These are phyloP conservation scores for Candida cerambycidarum DNA, from an alignment of 805 yeast species.

Conservation along the genomic window DNA sequence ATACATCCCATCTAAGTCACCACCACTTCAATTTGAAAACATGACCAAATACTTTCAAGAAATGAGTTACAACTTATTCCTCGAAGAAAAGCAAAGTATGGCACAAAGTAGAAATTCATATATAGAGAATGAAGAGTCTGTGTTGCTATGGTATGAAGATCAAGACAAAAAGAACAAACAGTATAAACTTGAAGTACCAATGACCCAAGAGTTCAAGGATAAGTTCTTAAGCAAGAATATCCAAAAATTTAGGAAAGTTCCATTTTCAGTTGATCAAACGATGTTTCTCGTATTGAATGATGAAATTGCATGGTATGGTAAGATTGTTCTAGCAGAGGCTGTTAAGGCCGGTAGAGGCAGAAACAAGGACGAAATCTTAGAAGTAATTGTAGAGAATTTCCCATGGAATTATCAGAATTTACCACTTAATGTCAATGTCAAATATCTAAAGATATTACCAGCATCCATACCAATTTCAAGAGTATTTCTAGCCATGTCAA, in stretches of 20 bases:
- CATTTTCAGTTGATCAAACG: conserved; percentile 59
- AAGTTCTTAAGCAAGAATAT: conserved; percentile 50
- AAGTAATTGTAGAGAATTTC: conserved; percentile 51
- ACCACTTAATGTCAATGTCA: conserved; percentile 45
- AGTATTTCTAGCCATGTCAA: conserved; percentile 65
- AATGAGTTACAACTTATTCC: conserved; percentile 59
- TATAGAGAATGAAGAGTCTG: conserved; percentile 40
- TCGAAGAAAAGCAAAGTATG: conserved; percentile 52
- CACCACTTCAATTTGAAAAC: conserved; percentile 49
- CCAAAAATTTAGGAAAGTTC: conserved; percentile 53
- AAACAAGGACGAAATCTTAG: conserved; percentile 28
- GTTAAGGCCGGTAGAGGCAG: conserved; percentile 20
- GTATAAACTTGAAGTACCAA: conserved; percentile 42
- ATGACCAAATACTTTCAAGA: conserved; percentile 55
- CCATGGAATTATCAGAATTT: conserved; percentile 57
- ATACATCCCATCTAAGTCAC: conserved; percentile 34
- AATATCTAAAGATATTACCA: conserved; percentile 48
- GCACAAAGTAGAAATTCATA: conserved; percentile 37
- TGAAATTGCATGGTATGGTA: conserved; percentile 59
- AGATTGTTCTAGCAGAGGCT: conserved; percentile 41
- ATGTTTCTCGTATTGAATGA: conserved; percentile 53
- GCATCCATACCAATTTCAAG: conserved; percentile 63
- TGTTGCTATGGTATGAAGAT: conserved; percentile 51
- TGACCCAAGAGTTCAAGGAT: conserved; percentile 49
- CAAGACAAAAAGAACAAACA: conserved; percentile 42